phyloP scores from a whole-genome alignment of 2,329 filamentous ascomycete species.

The Lachnellula suecica region DNA sequence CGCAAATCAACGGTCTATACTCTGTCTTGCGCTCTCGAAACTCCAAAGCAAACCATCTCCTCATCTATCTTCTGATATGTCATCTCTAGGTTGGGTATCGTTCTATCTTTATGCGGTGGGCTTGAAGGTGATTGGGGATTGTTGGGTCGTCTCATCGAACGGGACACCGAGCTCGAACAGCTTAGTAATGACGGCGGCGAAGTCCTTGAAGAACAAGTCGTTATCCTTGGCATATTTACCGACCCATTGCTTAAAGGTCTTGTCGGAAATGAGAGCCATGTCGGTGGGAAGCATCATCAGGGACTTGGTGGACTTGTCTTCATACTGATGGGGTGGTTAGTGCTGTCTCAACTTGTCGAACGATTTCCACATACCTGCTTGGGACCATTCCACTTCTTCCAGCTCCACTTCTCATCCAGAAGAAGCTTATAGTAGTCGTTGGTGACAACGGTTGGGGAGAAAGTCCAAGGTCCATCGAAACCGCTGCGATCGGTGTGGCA shows the following conservation, averaged over 20 bases:
- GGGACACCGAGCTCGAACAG: conserved; percentile 95
- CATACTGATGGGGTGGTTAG: conserved; percentile 53
- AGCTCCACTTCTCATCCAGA: conserved; percentile 88
- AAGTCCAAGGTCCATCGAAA: conserved; percentile 87
- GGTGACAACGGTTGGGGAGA: conserved; percentile 85
- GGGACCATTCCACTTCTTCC: conserved; percentile 88
- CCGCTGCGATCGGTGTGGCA: conserved; percentile 88
- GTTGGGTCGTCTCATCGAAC: conserved; percentile 65
- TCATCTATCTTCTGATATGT: conserved; percentile 6
- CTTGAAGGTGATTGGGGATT: conserved; percentile 65
- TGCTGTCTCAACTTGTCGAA: neutral
- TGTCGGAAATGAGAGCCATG: conserved; percentile 83
- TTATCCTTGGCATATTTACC: conserved; percentile 91
- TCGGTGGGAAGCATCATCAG: conserved; percentile 98
- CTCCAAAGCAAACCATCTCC: conserved; percentile 8
- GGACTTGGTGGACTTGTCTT: conserved; percentile 82
- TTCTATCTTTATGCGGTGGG: conserved; percentile 33
- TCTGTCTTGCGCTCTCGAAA: neutral
- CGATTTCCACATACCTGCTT: conserved; percentile 53
- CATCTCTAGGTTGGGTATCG: conserved; percentile 12
- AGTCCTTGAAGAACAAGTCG: conserved; percentile 91
- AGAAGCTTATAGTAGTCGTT: conserved; percentile 95
- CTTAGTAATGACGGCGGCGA: conserved; percentile 73
- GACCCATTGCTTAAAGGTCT: conserved; percentile 76
- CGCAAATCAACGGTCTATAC: conserved; percentile 2